Percentiles rank a stretch among this genome's conserved stretches.
These are phyloP conservation scores for Wickerhamomyces tratensis DNA, from an alignment of 805 yeast genomes.

Conservation along the genomic window DNA sequence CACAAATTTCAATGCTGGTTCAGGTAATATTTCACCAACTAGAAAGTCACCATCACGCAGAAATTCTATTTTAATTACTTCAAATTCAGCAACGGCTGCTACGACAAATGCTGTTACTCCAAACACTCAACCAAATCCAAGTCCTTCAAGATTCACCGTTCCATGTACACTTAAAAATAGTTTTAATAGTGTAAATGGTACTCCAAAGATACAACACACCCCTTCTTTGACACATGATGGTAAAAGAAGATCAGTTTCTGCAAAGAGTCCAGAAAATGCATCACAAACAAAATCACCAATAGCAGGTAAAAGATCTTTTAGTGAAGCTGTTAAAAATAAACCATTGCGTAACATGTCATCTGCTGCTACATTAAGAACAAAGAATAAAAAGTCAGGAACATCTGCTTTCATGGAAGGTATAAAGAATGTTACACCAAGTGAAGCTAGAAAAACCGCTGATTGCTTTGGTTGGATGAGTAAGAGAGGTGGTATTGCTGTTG, in stretches of 20 bases:
- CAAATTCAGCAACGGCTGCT: slow-evolving; percentile 5
- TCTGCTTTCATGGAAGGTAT: slow-evolving; percentile 88
- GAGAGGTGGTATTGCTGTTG: slow-evolving; percentile 73
- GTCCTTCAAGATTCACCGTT: slow-evolving; percentile 1
- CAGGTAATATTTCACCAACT: slow-evolving; percentile 7
- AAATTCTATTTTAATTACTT: neutral
- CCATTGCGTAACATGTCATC: slow-evolving; percentile 44
- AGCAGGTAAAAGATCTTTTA: slow-evolving; percentile 29
- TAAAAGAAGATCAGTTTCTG: slow-evolving; percentile 42
- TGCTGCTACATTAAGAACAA: slow-evolving; percentile 25
- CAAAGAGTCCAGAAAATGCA: slow-evolving; percentile 21
- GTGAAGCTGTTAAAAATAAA: slow-evolving; percentile 42
- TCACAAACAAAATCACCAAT: slow-evolving; percentile 11
- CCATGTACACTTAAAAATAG: slow-evolving; percentile 7
- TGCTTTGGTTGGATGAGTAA: slow-evolving; percentile 95
- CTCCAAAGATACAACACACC: slow-evolving; percentile 8
- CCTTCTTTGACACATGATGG: slow-evolving; percentile 8
- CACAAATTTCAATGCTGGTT: slow-evolving; percentile 1
- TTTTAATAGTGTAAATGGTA: slow-evolving; percentile 11
- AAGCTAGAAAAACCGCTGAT: slow-evolving; percentile 67
- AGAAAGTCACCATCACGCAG: slow-evolving; percentile 1
- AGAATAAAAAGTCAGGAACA: slow-evolving; percentile 51
- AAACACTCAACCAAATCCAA: neutral
- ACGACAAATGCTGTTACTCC: slow-evolving; percentile 12
- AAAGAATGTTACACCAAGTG: slow-evolving; percentile 60